Base-by-base conservation (phyloP, 768 basidiomycete species). In the Galerina sulciceps region DNA sequence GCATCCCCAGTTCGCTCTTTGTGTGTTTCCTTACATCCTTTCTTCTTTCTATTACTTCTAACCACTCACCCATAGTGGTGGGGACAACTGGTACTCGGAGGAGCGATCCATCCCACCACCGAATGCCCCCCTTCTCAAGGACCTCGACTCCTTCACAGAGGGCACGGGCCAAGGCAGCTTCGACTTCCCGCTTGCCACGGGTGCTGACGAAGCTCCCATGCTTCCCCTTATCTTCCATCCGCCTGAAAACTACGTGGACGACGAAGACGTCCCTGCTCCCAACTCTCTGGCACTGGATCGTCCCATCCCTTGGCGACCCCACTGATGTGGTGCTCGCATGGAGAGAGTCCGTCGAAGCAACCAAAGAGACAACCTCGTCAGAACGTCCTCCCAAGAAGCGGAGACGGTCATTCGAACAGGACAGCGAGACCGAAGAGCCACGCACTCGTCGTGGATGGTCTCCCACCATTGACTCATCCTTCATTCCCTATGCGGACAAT, bases 61-160 rank as follows among this genome's bases (percentile, higher is more conserved):
- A 65, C 57, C 60, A 54, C 53, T 40, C 53, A n/a, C 52, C 34
- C 49, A 17, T 52, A 64, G 59, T 50, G 55, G 48, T 40, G 64
- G 61, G 17, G 60, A 67, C 50, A 45, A 53, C 57, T 61, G 65
- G 66, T 66, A 62, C 37, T 51, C 62, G n/a, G 61, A 53, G 50
- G 69, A 72, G 36, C 60, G 60, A 26, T 61, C 65, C 42, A 65
- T 76, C 53, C 61, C 69, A 54, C 64, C 72, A 36, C 79, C 81
- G 15, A 74, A 69, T 3, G 81, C 85, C 26, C 85, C 84, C 10
- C 66, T 76, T 57, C 64, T 86, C 65, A 85, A 81, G 69, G 85
- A 86, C 65, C 67, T 79, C 34, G 84, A 85, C 59, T 80, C 82
- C 53, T 86, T 86, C 73, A 84, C 83, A n/a, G 84, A 85, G 46